A percentile compares a stretch with the other conserved stretches of the same genome.
These are phyloP conservation scores for Eucalyptus globulus DNA, from an alignment of 345 rosid species.

Conservation along the genomic window DNA sequence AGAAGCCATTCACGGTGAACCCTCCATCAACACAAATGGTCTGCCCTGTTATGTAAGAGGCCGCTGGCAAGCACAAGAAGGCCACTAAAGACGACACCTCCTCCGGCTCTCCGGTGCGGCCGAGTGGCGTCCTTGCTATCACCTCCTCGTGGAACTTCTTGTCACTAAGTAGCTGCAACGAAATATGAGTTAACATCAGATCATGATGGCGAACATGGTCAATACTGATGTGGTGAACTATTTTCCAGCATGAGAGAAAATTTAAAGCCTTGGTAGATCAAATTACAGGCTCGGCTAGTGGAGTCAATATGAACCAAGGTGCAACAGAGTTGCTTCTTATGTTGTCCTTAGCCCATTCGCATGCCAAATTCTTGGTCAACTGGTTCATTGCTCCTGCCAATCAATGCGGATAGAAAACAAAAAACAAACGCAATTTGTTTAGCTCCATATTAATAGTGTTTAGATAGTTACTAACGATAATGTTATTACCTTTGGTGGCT, in stretches of 20 bases:
- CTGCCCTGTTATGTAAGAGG: slow-evolving; percentile 10
- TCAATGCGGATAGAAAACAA: not conserved
- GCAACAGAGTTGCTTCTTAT: slow-evolving; percentile 30
- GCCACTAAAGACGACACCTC: slow-evolving; percentile 31
- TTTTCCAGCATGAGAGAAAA: not conserved
- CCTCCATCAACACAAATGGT: not conserved
- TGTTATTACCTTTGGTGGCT: slow-evolving; percentile 14
- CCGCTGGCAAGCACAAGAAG: slow-evolving; percentile 36
- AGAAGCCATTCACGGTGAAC: not conserved
- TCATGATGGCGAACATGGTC: not conserved
- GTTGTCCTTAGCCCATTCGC: slow-evolving; percentile 43
- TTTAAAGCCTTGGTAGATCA: not conserved
- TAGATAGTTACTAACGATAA: not conserved
- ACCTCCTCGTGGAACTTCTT: not conserved
- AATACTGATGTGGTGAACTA: not conserved
- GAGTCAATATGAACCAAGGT: slow-evolving; percentile 11
- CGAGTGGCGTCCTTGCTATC: slow-evolving; percentile 13
- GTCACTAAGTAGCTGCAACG: not conserved
- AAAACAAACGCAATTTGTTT: not conserved
- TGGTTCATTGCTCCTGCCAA: slow-evolving; percentile 27
- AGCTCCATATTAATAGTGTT: not conserved
- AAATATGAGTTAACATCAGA: not conserved
- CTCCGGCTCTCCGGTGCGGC: slow-evolving; percentile 16
- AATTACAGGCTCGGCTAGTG: not conserved
- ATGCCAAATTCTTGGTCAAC: slow-evolving; percentile 29